phyloP scores from a whole-genome alignment of 208 protist genomes.

The Willaertia magna region DNA sequence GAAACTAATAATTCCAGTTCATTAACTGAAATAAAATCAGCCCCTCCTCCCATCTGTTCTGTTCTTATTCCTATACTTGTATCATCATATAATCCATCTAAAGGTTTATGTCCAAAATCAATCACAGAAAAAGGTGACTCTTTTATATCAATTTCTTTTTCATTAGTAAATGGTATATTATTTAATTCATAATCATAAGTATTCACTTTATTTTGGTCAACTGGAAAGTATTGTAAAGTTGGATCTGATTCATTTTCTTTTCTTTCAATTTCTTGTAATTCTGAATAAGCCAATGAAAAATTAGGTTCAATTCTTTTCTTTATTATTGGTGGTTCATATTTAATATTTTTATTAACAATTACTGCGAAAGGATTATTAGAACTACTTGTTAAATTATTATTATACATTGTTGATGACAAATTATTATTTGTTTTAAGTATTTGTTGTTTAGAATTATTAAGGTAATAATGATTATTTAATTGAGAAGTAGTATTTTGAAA shows the following conservation, averaged over 20 bases:
- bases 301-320: too few species aligned
- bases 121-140: not conserved
- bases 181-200: not conserved
- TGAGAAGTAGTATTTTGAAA: too few species aligned
- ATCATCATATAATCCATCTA: not conserved
- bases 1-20: not conserved
- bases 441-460: too few species aligned
- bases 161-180: not conserved
- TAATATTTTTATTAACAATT: not conserved
- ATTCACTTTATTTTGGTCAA: not conserved
- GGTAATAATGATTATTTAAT: too few species aligned
- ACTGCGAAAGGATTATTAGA: not conserved
- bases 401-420: too few species aligned
- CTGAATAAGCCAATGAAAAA: not conserved
- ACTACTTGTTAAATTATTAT: not conserved
- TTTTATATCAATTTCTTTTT: not conserved
- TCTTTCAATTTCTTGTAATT: not conserved
- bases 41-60: not conserved
- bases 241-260: not conserved
- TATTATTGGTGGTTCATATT: too few species aligned
- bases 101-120: not conserved
- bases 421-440: too few species aligned
- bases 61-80: not conserved
- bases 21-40: not conserved
- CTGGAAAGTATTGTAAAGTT: not conserved